Evolutionary conservation across 1,284 basidiomycete genomes (phyloP).

Genomic region (Marasmius fiardii): DNA sequence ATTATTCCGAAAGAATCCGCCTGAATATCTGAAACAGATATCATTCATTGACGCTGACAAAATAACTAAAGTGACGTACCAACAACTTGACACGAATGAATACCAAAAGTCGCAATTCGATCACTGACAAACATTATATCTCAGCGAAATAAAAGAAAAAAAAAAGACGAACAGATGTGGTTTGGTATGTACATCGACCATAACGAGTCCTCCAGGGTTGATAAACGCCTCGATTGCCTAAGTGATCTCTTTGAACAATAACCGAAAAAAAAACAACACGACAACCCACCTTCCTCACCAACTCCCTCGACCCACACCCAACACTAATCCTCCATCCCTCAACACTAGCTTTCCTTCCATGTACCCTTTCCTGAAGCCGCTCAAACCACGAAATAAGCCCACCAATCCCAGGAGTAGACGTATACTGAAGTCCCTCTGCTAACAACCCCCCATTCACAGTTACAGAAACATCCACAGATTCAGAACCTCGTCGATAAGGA

Average conservation of each 20-base stretch:
- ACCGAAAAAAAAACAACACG: background rate
- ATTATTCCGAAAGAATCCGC: background rate
- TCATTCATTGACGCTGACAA: too few relatives aligned
- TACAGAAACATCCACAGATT: background rate
- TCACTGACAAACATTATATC: background rate
- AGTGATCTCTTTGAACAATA: background rate
- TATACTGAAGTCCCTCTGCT: background rate
- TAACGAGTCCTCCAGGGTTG: background rate
- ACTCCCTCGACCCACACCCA: background rate
- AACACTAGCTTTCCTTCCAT: background rate
- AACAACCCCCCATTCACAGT: background rate
- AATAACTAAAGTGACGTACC: background rate
- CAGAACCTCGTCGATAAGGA: background rate
- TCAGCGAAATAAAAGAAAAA: too few relatives aligned
- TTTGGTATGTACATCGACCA: background rate
- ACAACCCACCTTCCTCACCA: background rate
- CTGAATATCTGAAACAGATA: background rate
- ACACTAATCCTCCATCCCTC: slow-evolving; percentile 1
- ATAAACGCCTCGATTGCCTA: background rate
- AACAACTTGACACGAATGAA: background rate
- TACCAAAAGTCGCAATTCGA: background rate
- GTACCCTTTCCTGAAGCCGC: background rate
- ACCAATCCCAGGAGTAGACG: background rate
- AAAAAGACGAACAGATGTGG: background rate
- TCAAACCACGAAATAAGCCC: background rate